phyloP scores from a whole-genome alignment of 352 stramenopile species.

The Peronospora farinosa region DNA sequence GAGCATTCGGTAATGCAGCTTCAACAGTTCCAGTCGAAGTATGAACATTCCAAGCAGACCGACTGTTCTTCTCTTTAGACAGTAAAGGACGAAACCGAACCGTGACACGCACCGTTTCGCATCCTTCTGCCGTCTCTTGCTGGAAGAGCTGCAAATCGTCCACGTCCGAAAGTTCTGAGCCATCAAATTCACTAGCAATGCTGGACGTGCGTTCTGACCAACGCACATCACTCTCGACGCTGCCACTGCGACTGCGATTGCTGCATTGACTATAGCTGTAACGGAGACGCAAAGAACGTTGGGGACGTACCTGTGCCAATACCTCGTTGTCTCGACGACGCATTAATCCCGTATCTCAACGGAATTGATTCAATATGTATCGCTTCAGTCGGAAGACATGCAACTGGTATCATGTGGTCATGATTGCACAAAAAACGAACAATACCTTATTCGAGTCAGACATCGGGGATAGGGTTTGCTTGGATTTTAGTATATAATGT shows the following conservation, averaged over 20 bases:
- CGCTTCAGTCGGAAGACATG: too few species aligned
- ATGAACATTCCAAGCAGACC: conserved; percentile 32
- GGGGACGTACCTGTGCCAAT: conserved; percentile 13
- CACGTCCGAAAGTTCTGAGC: conserved; percentile 29
- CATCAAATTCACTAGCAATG: conserved; percentile 24
- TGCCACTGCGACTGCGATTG: conserved; percentile 29
- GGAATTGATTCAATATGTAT: too few species aligned
- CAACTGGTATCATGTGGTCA: too few species aligned
- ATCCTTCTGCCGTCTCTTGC: conserved; percentile 11
- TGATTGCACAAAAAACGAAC: too few species aligned
- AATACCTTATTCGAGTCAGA: too few species aligned
- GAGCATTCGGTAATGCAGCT: conserved; percentile 11
- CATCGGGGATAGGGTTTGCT: too few species aligned
- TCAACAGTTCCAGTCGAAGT: conserved; percentile 30
- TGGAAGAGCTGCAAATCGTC: conserved; percentile 34
- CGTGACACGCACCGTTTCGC: conserved; percentile 34
- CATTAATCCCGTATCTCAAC: too few species aligned
- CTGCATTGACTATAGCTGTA: conserved; percentile 35
- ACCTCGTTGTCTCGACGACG: conserved; percentile 30
- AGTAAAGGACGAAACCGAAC: conserved; percentile 37
- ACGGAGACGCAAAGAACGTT: conserved; percentile 2
- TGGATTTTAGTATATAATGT: too few species aligned
- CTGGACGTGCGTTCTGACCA: conserved; percentile 18
- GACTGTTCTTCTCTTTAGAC: conserved; percentile 26
- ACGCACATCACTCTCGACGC: conserved; percentile 25